phyloP scores from a whole-genome alignment of 768 basidiomycete genomes.

The Chalciporus chontae region DNA sequence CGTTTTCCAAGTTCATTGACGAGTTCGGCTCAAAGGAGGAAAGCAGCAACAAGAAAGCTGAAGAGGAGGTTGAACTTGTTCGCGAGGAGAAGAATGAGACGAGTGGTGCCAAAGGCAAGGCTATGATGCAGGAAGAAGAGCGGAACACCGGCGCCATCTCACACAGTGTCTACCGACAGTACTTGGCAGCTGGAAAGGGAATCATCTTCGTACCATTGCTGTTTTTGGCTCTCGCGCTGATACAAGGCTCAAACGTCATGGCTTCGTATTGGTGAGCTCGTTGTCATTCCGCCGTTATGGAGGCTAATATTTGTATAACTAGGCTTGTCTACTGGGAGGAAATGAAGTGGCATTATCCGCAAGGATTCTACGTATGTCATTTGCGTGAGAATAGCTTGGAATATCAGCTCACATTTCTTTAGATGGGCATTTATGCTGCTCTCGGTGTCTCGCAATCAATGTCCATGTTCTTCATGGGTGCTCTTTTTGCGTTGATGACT shows the following conservation, averaged over 20 bases:
- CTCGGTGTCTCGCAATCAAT: slow-evolving; percentile 72
- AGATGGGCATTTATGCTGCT: slow-evolving; percentile 82
- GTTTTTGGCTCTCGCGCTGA: slow-evolving; percentile 52
- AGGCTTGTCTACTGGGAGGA: slow-evolving; percentile 75
- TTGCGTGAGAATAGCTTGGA: slow-evolving; percentile 26
- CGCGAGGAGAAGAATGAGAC: slow-evolving; percentile 35
- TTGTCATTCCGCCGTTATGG: neutral
- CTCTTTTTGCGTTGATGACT: slow-evolving; percentile 60
- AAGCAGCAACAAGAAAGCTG: slow-evolving; percentile 33
- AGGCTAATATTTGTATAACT: neutral
- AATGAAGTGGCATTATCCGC: slow-evolving; percentile 51
- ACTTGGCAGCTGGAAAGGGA: slow-evolving; percentile 70
- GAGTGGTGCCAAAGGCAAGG: slow-evolving; percentile 39
- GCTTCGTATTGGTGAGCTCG: slow-evolving; percentile 64
- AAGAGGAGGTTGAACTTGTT: slow-evolving; percentile 30
- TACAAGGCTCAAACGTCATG: slow-evolving; percentile 71
- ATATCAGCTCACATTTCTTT: neutral
- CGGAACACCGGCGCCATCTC: slow-evolving; percentile 63
- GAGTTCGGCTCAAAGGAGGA: slow-evolving; percentile 77
- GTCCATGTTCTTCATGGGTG: slow-evolving; percentile 64
- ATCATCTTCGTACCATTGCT: slow-evolving; percentile 61
- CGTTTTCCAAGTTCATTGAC: slow-evolving; percentile 68
- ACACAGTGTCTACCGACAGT: slow-evolving; percentile 39
- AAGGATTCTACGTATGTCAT: slow-evolving; percentile 67
- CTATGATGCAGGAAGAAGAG: slow-evolving; percentile 82